Evolutionary conservation across 768 basidiomycete genomes (phyloP).

Genomic region (Lactifluus volemus): DNA sequence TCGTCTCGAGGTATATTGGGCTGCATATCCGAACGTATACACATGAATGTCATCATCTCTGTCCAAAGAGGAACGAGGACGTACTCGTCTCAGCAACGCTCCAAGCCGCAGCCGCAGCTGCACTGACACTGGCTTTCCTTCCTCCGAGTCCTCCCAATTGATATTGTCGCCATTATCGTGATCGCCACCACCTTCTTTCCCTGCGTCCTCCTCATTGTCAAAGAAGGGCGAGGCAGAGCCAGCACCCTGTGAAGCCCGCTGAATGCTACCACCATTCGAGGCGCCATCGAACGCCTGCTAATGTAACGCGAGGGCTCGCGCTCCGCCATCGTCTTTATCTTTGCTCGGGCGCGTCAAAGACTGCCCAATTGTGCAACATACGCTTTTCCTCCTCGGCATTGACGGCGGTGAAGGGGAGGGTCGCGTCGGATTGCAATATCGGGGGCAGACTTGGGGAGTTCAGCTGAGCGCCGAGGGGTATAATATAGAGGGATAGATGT

Average conservation of each 20-base stretch:
- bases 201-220: slow-evolving; percentile 28
- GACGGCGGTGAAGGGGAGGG: neutral
- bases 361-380: slow-evolving; percentile 44
- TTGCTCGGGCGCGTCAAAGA: slow-evolving; percentile 43
- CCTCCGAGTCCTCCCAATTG: slow-evolving; percentile 21
- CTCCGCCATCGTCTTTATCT: neutral
- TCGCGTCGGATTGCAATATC: slow-evolving; percentile 10
- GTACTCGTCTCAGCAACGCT: slow-evolving; percentile 44
- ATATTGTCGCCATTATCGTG: slow-evolving; percentile 25
- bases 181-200: slow-evolving; percentile 25
- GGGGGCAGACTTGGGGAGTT: slow-evolving; percentile 7
- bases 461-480: slow-evolving; percentile 5
- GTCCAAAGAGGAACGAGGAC: slow-evolving; percentile 22
- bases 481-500: slow-evolving; percentile 8
- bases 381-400: slow-evolving; percentile 35
- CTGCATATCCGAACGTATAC: slow-evolving; percentile 28
- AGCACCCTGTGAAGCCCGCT: slow-evolving; percentile 39
- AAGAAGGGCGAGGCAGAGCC: slow-evolving; percentile 44
- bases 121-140: slow-evolving; percentile 11
- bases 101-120: slow-evolving; percentile 39
- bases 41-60: slow-evolving; percentile 4
- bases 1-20: slow-evolving; percentile 48
- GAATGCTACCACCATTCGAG: slow-evolving; percentile 27
- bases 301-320: slow-evolving; percentile 32
- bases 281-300: slow-evolving; percentile 38